phyloP scores from a whole-genome alignment of 345 rosid species.

The Eucalyptus sp. region DNA sequence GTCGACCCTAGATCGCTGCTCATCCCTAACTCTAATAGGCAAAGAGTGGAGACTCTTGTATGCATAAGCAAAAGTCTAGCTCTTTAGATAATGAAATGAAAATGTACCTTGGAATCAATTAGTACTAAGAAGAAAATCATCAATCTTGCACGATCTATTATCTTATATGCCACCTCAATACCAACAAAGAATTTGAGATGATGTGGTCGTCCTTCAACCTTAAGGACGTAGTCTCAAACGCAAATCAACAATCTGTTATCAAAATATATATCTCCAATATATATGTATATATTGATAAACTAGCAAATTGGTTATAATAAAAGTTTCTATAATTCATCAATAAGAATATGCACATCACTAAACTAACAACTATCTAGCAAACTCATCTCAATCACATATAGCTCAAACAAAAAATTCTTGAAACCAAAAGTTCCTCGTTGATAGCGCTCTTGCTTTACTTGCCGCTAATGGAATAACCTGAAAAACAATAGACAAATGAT shows the following conservation, averaged over 20 bases:
- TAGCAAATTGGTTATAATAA: no score
- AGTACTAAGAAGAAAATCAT: neutral
- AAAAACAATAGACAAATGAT: neutral
- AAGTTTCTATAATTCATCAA: no score
- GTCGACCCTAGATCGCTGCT: no score
- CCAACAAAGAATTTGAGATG: neutral
- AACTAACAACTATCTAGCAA: neutral
- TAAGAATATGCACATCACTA: neutral
- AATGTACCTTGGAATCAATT: neutral
- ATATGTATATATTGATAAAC: no score
- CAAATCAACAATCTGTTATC: no score
- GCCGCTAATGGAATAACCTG: neutral
- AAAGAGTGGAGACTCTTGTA: neutral
- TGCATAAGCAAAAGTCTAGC: neutral
- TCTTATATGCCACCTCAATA: neutral
- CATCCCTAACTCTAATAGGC: neutral
- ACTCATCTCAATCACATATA: no score
- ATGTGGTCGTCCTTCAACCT: neutral
- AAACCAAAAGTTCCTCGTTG: fast-evolving
- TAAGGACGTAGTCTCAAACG: no score
- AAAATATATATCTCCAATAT: no score
- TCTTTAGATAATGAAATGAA: neutral
- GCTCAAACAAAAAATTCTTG: no score
- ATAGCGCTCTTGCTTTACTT: neutral
- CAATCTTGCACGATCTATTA: neutral